Evolutionary conservation across 306 rosid genomes (phyloP), one percentile per base, ranked within the genome.

Genomic region (Lablab purpureus): DNA sequence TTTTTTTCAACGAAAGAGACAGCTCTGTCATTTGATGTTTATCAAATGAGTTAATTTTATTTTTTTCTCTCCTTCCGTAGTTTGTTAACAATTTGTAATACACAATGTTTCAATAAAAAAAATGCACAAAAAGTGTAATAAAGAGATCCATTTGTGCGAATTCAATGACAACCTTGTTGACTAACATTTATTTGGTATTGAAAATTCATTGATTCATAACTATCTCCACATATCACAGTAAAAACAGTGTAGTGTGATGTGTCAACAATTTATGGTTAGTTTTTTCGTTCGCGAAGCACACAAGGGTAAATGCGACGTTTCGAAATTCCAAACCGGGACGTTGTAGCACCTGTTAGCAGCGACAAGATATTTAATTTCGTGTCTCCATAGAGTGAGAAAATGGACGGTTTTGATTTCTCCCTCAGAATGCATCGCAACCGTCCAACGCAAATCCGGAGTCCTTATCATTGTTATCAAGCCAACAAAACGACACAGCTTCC

Each of bases 311-410:
- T n/a, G 12, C 25, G 76, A 74, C 47, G 67, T 62, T 59, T 68
- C 0, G 4, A 0, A 77, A 28, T 30, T 76, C 11, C 27, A 49
- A 21, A 55, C 43, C 18, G 19, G 59, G 9, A 71, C 63, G 46
- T 75, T 78, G 28, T 62, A 67, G 81, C 83, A 75, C 82, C 88
- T 71, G 79, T 82, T 58, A 82, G 71, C 85, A 76, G 81, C 77
- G 85, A 82, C 90, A 82, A 80, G 64, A 40, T 79, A 87, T 73
- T 79, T 79, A 84, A 77, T 85, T 70, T 55, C 0, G 69, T 69
- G 82, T 74, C 82, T 49, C 78, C 71, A 0, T 50, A 54, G 5
- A 2, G 43, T 14, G 18, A 72, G 34, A 59, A 56, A 68, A 67
- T 23, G 11, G 27, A 91, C 73, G 75, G 87, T 81, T 2, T 49